These are phyloP conservation scores for Daldinia loculata DNA, from an alignment of 495 filamentous ascomycete genomes.

Conservation along the genomic window DNA sequence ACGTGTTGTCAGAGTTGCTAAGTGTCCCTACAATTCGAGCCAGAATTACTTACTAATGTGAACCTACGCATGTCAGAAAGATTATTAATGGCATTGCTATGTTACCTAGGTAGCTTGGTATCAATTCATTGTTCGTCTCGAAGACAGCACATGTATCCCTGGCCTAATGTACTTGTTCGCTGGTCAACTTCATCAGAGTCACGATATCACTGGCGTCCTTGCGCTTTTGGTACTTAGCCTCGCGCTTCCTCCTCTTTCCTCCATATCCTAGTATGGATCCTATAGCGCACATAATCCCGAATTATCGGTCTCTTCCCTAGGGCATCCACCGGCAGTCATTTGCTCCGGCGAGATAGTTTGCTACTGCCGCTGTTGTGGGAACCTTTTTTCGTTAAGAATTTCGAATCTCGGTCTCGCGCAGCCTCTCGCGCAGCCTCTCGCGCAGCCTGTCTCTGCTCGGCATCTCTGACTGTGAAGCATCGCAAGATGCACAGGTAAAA, in stretches of 20 bases:
- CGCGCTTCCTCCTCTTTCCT: not conserved
- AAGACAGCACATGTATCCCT: not conserved
- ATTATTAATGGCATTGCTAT: conserved; percentile 17
- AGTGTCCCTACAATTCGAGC: conserved; percentile 8
- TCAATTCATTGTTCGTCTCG: conserved; percentile 5
- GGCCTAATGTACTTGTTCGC: conserved; percentile 4
- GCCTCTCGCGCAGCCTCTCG: not conserved
- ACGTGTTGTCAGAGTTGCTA: not conserved
- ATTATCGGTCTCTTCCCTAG: not conserved
- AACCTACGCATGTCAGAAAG: not conserved
- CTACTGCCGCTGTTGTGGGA: conserved; percentile 21
- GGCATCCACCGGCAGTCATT: not conserved
- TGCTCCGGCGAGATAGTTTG: conserved; percentile 15
- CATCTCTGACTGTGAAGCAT: conserved; percentile 36
- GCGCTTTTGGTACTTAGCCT: not conserved
- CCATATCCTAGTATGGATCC: not conserved
- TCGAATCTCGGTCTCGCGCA: not conserved
- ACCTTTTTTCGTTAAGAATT: not conserved
- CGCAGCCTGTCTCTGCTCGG: conserved; percentile 27
- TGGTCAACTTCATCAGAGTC: not conserved
- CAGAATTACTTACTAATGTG: conserved; percentile 3
- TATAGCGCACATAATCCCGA: not conserved
- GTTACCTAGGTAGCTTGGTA: conserved; percentile 1
- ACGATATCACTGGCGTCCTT: not conserved
- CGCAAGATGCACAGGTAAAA: conserved; percentile 42